Conservation (phyloP, 2,329 filamentous ascomycete genomes). For the Magnaporthiopsis rhizophila region DNA sequence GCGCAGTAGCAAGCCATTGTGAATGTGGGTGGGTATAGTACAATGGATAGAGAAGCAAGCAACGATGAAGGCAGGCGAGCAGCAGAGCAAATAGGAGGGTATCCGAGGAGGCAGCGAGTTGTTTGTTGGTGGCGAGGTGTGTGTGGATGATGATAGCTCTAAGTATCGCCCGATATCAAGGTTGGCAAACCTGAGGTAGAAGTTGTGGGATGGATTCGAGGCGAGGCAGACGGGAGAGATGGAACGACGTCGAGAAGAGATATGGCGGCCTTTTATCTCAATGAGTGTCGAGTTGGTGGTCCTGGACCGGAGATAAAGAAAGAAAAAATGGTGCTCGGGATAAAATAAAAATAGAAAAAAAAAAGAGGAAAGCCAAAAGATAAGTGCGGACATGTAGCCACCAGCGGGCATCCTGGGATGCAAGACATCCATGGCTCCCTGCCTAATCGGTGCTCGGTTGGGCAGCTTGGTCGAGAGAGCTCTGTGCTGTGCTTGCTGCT, state of each 20-base stretch:
- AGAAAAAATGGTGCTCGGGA: not conserved
- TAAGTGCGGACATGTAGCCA: not conserved
- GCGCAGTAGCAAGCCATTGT: slow-evolving; percentile 8
- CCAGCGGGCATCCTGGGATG: not conserved
- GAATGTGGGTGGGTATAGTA: not conserved
- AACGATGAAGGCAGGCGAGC: no score
- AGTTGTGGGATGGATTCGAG: not conserved
- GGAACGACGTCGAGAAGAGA: not conserved
- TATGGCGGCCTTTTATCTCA: not conserved
- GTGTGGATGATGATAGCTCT: not conserved
- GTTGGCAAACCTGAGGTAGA: not conserved
- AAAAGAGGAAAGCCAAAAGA: not conserved
- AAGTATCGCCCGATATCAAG: not conserved
- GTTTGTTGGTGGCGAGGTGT: not conserved
- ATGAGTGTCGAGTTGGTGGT: not conserved
- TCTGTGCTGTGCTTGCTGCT: not conserved
- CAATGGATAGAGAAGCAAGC: no score
- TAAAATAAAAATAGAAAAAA: not conserved
- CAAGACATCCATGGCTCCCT: not conserved
- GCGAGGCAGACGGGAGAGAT: not conserved
- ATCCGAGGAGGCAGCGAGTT: not conserved
- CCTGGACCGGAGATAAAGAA: not conserved
- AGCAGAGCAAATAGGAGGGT: not conserved
- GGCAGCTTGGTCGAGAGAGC: not conserved
- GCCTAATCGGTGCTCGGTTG: not conserved